phyloP scores from a whole-genome alignment of 805 yeast genomes.

The Yarrowia sp. region DNA sequence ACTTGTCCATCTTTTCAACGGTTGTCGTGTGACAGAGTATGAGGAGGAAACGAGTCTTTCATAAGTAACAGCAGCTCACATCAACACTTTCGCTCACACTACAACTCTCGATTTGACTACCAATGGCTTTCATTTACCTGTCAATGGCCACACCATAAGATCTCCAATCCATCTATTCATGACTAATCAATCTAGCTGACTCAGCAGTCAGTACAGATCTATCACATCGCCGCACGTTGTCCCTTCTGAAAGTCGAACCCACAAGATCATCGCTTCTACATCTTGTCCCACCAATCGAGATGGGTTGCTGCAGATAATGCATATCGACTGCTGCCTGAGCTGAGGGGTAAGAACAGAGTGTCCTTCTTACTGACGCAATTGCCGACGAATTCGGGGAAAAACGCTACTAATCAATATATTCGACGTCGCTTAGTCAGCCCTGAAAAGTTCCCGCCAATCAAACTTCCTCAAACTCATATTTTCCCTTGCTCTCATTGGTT shows the following conservation, averaged over 20 bases:
- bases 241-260: not conserved
- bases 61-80: no score
- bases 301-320: slow-evolving; percentile 27
- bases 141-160: no score
- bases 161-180: not conserved
- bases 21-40: no score
- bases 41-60: no score
- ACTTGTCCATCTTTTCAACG: no score
- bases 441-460: slow-evolving; percentile 4
- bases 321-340: slow-evolving; percentile 13
- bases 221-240: not conserved
- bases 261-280: not conserved
- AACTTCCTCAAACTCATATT: not conserved
- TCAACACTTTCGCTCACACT: no score
- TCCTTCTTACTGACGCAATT: not conserved
- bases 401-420: no score
- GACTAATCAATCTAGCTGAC: not conserved
- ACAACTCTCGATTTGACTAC: no score
- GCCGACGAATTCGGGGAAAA: not conserved
- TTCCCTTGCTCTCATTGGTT: slow-evolving; percentile 27
- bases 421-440: not conserved
- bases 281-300: not conserved
- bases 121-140: no score
- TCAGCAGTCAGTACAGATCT: not conserved
- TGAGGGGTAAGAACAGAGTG: not conserved